Percentiles rank a stretch among this genome's conserved stretches.
Conservation (phyloP, 352 stramenopile genomes). For the Phytophthora idaei region DNA sequence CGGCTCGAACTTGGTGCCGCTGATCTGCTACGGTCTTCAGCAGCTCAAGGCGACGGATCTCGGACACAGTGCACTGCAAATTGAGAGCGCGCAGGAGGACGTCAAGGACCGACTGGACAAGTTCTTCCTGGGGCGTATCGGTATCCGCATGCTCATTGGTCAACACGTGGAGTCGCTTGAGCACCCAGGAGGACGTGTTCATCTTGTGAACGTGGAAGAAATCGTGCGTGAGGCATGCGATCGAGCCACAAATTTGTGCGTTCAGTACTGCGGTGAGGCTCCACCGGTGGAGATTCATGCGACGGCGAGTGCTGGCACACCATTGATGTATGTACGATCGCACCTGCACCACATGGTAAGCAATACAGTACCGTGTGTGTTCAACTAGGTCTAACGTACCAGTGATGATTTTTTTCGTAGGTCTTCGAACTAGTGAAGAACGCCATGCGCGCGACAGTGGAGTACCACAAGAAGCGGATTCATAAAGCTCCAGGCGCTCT, state of each 20-base stretch:
- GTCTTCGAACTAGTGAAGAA: slow-evolving; percentile 99
- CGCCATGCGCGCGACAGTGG: slow-evolving; percentile 96
- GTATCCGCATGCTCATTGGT: slow-evolving; percentile 99
- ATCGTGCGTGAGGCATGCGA: slow-evolving; percentile 65
- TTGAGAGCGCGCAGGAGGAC: slow-evolving; percentile 72
- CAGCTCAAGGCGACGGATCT: slow-evolving; percentile 71
- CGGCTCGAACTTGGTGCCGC: slow-evolving; percentile 77
- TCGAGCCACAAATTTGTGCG: slow-evolving; percentile 60
- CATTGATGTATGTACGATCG: slow-evolving; percentile 83
- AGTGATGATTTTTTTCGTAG: slow-evolving; percentile 6
- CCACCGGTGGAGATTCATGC: slow-evolving; percentile 65
- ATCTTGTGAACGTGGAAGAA: slow-evolving; percentile 72
- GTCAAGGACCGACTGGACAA: slow-evolving; percentile 91
- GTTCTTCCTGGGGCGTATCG: slow-evolving; percentile 99
- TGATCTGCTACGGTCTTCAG: slow-evolving; percentile 78
- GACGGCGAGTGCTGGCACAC: slow-evolving; percentile 52
- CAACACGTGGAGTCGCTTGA: slow-evolving; percentile 80
- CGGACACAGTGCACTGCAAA: slow-evolving; percentile 61
- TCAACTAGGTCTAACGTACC: slow-evolving; percentile 1
- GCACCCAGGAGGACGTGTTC: slow-evolving; percentile 65
- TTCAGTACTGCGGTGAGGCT: slow-evolving; percentile 56
- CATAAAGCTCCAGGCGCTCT: slow-evolving; percentile 42
- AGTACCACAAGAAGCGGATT: slow-evolving; percentile 89
- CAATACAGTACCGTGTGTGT: background rate
- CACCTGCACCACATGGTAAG: slow-evolving; percentile 84